These are phyloP conservation scores for Drechslerella dactyloides DNA, from an alignment of 2,329 filamentous ascomycete genomes.

Conservation along the genomic window DNA sequence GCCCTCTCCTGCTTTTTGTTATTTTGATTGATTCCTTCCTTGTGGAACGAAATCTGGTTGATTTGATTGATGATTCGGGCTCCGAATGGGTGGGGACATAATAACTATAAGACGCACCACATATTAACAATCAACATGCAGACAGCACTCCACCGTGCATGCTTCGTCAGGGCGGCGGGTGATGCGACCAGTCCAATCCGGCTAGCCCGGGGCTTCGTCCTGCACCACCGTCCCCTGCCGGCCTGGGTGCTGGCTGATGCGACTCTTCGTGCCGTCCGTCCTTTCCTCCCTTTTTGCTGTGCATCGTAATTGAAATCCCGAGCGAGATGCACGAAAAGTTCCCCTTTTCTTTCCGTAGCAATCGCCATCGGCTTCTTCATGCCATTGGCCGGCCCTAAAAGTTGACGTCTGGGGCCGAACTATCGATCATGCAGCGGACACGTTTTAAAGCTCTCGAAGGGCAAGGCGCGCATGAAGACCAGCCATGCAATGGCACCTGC, in stretches of 20 bases:
- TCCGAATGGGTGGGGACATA: constrained; percentile 1
- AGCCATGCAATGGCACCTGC: background rate
- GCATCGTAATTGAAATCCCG: background rate
- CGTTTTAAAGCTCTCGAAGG: background rate
- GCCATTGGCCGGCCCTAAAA: constrained; percentile 9
- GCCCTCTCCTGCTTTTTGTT: background rate
- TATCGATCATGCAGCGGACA: constrained; percentile 3
- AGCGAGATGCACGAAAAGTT: background rate
- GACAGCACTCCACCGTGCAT: background rate
- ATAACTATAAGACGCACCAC: constrained; percentile 6
- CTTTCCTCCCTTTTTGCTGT: background rate
- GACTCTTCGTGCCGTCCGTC: constrained; percentile 1
- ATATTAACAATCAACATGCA: constrained; percentile 11
- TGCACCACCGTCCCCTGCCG: background rate
- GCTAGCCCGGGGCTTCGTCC: constrained; percentile 1
- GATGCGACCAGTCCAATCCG: constrained; percentile 6
- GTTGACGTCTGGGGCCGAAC: constrained; percentile 2
- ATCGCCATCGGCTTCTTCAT: background rate
- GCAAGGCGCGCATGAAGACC: background rate
- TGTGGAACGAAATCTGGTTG: background rate
- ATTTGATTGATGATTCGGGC: constrained; percentile 4
- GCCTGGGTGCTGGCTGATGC: background rate
- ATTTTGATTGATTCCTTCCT: constrained; percentile 3
- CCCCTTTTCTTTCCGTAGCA: constrained; percentile 4
- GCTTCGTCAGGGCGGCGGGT: constrained; percentile 1